Percentiles rank a stretch among this genome's conserved stretches.
Evolutionary conservation across 306 rosid species (phyloP).

Genomic region (Glycine latifolia): DNA sequence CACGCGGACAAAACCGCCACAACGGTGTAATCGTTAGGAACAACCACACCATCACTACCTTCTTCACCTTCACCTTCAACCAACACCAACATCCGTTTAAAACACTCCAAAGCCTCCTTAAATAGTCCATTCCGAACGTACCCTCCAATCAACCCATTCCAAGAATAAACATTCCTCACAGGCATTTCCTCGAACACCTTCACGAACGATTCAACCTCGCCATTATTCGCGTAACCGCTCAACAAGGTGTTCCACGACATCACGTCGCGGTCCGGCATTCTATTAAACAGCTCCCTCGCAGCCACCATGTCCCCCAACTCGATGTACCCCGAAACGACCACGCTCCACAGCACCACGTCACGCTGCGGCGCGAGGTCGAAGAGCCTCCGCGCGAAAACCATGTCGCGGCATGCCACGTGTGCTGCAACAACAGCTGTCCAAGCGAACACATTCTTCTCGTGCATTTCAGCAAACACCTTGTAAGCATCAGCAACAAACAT

Average conservation of each 20-base stretch:
- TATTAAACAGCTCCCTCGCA: constrained; percentile 69
- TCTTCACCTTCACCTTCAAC: not conserved
- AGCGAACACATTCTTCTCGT: constrained; percentile 70
- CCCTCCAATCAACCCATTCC: constrained; percentile 82
- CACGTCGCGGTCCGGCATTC: constrained; percentile 65
- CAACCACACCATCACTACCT: constrained; percentile 47
- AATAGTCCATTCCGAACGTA: constrained; percentile 57
- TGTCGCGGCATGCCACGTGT: constrained; percentile 57
- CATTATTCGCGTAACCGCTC: constrained; percentile 70
- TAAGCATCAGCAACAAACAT: constrained; percentile 58
- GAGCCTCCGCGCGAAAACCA: constrained; percentile 62
- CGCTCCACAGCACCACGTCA: constrained; percentile 79
- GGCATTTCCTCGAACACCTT: constrained; percentile 73
- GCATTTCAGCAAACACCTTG: constrained; percentile 71
- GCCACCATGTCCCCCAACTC: constrained; percentile 59
- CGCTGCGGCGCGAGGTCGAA: constrained; percentile 73
- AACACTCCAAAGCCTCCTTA: constrained; percentile 58
- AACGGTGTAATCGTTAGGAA: constrained; percentile 80
- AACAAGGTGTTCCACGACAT: constrained; percentile 80
- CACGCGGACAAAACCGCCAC: constrained; percentile 68
- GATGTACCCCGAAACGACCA: constrained; percentile 69
- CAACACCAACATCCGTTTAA: constrained; percentile 65
- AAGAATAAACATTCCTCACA: constrained; percentile 76
- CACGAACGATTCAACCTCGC: constrained; percentile 62
- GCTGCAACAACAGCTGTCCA: constrained; percentile 79